Evolutionary conservation across 2,329 filamentous ascomycete genomes (phyloP).

Genomic region (Lecanoromycetidae sp.): DNA sequence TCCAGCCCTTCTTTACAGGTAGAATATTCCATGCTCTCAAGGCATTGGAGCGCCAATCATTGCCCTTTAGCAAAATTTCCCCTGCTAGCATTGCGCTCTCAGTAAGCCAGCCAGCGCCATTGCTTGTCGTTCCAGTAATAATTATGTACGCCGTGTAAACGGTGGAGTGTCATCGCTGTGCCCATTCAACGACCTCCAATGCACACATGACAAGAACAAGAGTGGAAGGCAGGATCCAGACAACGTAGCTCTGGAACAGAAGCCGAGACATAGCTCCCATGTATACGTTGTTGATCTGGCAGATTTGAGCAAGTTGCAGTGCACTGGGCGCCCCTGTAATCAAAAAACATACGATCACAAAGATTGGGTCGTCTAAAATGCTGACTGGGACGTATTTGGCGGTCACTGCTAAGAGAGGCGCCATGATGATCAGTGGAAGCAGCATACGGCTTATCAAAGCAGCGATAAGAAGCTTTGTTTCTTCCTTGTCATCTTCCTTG

Average conservation of each 20-base stretch:
- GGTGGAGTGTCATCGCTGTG: conserved; percentile 25
- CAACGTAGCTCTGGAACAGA: conserved; percentile 90
- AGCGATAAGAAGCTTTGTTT: conserved; percentile 71
- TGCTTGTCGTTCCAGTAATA: neutral
- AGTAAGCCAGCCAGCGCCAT: neutral
- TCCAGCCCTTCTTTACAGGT: too few relatives aligned
- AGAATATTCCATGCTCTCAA: too few relatives aligned
- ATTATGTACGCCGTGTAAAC: neutral
- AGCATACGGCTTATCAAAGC: conserved; percentile 84
- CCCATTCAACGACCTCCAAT: conserved; percentile 87
- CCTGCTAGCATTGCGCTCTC: neutral
- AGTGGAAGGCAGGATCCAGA: conserved; percentile 92
- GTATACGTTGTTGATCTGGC: conserved; percentile 94
- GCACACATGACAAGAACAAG: conserved; percentile 82
- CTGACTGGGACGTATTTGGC: conserved; percentile 87
- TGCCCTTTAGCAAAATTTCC: too few relatives aligned
- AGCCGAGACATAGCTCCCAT: conserved; percentile 88
- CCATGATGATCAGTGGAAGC: conserved; percentile 82
- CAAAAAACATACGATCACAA: conserved; percentile 94
- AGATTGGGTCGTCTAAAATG: conserved; percentile 95
- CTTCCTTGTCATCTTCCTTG: conserved; percentile 54
- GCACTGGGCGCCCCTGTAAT: conserved; percentile 89
- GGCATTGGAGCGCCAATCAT: too few relatives aligned
- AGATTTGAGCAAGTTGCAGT: conserved; percentile 91
- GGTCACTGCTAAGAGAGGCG: conserved; percentile 69